A percentile compares a stretch with the other conserved stretches of the same genome.
Conservation (phyloP, 2,329 filamentous ascomycete genomes). For the Boeremia exigua region DNA sequence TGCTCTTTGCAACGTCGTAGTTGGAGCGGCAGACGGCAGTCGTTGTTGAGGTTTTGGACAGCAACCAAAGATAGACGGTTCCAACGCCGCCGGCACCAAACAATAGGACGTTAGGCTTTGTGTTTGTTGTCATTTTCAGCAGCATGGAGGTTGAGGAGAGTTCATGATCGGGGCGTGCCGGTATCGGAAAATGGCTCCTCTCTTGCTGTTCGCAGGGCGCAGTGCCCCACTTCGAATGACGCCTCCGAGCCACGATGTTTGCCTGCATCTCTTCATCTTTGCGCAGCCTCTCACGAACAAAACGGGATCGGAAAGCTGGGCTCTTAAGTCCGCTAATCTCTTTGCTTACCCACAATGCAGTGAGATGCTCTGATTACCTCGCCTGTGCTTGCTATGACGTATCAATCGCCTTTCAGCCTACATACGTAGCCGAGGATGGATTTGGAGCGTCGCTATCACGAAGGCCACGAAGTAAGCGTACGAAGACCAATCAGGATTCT, state of each 20-base stretch:
- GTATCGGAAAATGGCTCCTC: background rate
- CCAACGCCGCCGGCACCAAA: constrained; percentile 54
- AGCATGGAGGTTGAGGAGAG: background rate
- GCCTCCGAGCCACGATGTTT: background rate
- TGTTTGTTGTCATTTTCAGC: constrained; percentile 13
- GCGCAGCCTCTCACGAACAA: background rate
- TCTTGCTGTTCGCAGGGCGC: constrained; percentile 6
- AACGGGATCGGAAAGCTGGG: too few relatives aligned
- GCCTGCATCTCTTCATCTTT: background rate
- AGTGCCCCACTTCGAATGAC: constrained; percentile 4
- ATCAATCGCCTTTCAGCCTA: background rate
- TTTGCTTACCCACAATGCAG: too few relatives aligned
- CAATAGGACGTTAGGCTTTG: constrained; percentile 40
- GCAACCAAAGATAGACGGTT: constrained; percentile 51
- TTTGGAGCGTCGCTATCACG: background rate
- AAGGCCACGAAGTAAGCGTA: background rate
- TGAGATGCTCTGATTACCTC: too few relatives aligned
- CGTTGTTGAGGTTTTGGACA: constrained; percentile 49
- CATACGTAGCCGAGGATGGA: background rate
- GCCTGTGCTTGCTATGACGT: background rate
- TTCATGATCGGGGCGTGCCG: background rate
- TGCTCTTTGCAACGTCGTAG: constrained; percentile 49
- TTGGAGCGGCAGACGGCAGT: constrained; percentile 56
- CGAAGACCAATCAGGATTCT: background rate
- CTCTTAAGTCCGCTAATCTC: too few relatives aligned